These are phyloP conservation scores for Phytopythium sindhum DNA, from an alignment of 352 stramenopile genomes.

Conservation along the genomic window DNA sequence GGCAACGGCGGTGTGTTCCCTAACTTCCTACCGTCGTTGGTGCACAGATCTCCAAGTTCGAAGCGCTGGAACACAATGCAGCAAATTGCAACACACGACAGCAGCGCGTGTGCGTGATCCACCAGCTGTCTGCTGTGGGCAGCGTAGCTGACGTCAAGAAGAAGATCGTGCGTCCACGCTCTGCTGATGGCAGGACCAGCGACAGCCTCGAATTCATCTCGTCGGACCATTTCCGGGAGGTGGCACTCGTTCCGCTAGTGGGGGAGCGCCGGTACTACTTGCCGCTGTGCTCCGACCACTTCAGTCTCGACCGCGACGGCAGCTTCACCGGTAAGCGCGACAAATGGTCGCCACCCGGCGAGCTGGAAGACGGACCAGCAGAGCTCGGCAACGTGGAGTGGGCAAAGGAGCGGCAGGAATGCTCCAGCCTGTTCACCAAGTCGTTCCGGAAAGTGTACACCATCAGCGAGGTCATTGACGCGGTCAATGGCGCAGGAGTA, in stretches of 20 bases:
- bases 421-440: conserved; percentile 21
- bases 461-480: background rate
- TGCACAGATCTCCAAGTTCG: conserved; percentile 24
- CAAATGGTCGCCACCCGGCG: conserved; percentile 26
- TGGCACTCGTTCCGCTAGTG: conserved; percentile 37
- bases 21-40: background rate
- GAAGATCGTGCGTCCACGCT: conserved; percentile 14
- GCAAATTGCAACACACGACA: conserved; percentile 5
- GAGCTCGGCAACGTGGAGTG: conserved; percentile 13
- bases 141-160: background rate
- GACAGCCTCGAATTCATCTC: conserved; percentile 39
- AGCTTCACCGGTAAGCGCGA: conserved; percentile 26
- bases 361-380: conserved; percentile 12
- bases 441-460: background rate
- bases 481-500: background rate
- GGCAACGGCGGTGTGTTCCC: background rate
- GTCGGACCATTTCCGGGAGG: conserved; percentile 30
- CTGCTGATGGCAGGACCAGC: background rate
- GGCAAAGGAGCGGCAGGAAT: conserved; percentile 17
- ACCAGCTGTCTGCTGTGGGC: conserved; percentile 8
- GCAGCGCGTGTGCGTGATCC: conserved; percentile 17
- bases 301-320: conserved; percentile 36
- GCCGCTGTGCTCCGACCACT: conserved; percentile 48
- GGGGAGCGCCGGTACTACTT: conserved; percentile 58
- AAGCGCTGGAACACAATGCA: conserved; percentile 19